Evolutionary conservation across 139 green algal genomes (phyloP).

Genomic region (Ulvella scutata): DNA sequence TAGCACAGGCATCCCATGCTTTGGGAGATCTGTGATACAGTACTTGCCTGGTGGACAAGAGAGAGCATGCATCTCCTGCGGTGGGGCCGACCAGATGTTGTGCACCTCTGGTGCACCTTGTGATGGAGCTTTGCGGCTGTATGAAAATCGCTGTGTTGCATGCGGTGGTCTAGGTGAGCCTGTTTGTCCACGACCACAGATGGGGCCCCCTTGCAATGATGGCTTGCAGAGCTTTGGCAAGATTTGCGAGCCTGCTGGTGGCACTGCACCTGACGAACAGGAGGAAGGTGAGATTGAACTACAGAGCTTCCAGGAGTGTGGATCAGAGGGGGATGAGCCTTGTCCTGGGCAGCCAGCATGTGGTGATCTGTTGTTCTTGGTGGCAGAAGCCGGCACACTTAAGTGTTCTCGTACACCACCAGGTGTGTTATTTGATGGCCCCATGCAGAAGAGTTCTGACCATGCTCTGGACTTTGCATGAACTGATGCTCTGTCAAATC

Average conservation of each 20-base stretch:
- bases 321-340: not conserved
- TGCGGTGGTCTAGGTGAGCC: not conserved
- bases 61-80: not conserved
- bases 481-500: no score
- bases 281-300: not conserved
- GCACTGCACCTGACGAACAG: not conserved
- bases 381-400: not conserved
- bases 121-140: not conserved
- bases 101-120: not conserved
- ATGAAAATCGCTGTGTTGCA: not conserved
- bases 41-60: no score
- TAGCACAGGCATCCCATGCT: not conserved
- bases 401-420: not conserved
- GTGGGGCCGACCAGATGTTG: not conserved
- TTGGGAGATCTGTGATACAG: not conserved
- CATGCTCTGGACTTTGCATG: not conserved
- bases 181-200: not conserved
- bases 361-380: not conserved
- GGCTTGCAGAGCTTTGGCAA: not conserved
- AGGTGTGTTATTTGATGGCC: not conserved
- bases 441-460: not conserved
- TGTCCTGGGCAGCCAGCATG: not conserved
- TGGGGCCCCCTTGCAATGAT: not conserved
- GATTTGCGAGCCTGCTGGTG: not conserved
- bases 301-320: not conserved